Conservation (phyloP, 257 asterid species). For the Galeopsis tetrahit region DNA sequence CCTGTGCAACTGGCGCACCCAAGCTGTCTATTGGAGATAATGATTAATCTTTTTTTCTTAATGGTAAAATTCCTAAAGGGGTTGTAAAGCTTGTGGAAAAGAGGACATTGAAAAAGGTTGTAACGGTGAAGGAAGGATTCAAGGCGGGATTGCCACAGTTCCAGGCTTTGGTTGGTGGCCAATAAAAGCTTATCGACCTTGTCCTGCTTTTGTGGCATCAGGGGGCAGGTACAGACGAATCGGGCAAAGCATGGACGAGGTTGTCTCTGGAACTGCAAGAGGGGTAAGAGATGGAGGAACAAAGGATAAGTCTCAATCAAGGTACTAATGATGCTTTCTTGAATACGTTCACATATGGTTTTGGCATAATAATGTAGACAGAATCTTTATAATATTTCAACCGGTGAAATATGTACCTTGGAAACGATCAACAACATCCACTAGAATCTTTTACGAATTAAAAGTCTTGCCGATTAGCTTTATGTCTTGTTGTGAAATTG, state of each 20-base stretch:
- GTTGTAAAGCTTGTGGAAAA: conserved; percentile 82
- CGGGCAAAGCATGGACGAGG: conserved; percentile 96
- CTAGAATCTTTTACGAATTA: background rate
- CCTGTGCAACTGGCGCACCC: too few species aligned
- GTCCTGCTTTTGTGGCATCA: conserved; percentile 81
- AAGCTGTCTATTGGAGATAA: background rate
- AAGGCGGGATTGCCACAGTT: conserved; percentile 92
- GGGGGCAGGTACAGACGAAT: conserved; percentile 83
- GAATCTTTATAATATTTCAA: background rate
- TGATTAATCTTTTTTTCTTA: background rate
- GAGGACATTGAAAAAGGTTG: conserved; percentile 81
- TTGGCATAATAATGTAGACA: background rate
- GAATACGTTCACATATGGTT: background rate
- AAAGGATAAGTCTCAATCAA: conserved; percentile 36
- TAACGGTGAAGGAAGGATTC: conserved; percentile 94
- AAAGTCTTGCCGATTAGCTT: background rate
- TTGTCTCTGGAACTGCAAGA: conserved; percentile 79
- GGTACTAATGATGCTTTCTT: conserved; percentile 37
- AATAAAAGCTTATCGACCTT: conserved; percentile 90
- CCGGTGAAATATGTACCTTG: background rate
- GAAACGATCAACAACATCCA: background rate
- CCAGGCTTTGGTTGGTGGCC: conserved; percentile 99
- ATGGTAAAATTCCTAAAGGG: conserved; percentile 44
- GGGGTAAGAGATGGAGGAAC: conserved; percentile 34
- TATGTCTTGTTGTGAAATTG: background rate